Base-by-base conservation (phyloP, 1,139 yeast genomes). In the Pneumocystis murina region DNA sequence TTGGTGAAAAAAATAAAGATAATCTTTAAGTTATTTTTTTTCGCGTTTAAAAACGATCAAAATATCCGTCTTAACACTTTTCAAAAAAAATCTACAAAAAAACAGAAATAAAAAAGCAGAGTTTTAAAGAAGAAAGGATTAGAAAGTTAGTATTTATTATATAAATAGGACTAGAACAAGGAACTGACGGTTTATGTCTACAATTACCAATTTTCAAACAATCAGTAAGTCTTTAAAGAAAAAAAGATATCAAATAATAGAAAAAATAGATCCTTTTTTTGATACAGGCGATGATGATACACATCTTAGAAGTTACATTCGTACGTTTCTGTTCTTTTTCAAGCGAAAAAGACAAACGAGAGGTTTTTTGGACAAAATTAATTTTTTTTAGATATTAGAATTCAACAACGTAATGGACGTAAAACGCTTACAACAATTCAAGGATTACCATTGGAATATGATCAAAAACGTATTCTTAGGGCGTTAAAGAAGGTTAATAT, bases 261-360 rank as follows among this genome's bases (percentile, higher is more conserved):
- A 5, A 14, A 16, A 40, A 64, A 68, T 72, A 82, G 96, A 92
- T 80, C 98, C 98, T 71, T 92, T 92, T 85, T 97, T 97, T 85
- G 98, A 92, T 79, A 91, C 97, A 79, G 97, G 97, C 82, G 97
- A 92, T 84, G 95, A 94, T 80, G 97, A 91, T 78, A 87, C 95
- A 72, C 94, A 91, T 80, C 87, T 95, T 74, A 85, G 95, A 68
- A 90, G 88, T 80, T 89, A 90, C 80, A 88, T 92, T 77, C 98
- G 91, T 79, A 90, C n/a, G 65, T 40, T 16, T 17, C 12, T 6
- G 14, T 24, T 33, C 12, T 43, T 40, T n/a, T 16, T 17, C 43
- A n/a, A n/a, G 17, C 1, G 24, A 20, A 36, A 16, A 60, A 24
- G 5, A 2, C 6, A 4, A n/a, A 40, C 17, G 20, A 17, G 17